Base-by-base conservation (phyloP, 352 stramenopile species). In the Phytophthora pseudosyringae region DNA sequence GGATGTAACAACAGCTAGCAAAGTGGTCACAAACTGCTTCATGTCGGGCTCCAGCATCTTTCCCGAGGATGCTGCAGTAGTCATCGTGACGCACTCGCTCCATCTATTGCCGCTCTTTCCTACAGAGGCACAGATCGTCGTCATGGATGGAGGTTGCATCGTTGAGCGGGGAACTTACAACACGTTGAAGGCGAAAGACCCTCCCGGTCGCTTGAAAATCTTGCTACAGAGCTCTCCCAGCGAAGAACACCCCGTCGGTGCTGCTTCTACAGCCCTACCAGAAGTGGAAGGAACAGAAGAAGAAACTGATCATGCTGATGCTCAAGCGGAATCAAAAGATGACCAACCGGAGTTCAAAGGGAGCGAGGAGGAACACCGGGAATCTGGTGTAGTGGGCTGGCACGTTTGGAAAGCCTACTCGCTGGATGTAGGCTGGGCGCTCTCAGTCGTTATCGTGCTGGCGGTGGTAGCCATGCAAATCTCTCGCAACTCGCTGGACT, bases 21-120 rank as follows among this genome's bases (percentile, higher is more conserved):
- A 74, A 39, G 72, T 94, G 7, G 45, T 95, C 2, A 58, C 32
- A 5, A 79, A 78, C 25, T 87, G 76, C 39, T 88, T 88, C 40
- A 48, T 54, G 16, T 66, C 58, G 4, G 60, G 69, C 40, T 80
- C 54, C 43, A 73, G 60, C 10, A 53, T 97, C 3, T 81, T 94
- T 28, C 67, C 80, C 3, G 43, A 71, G 6, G 70, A 67, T 11
- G 65, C 84, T 16, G 75, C 77, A 7, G 83, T 95, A 0, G 80
- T 97, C 28, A 59, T 97, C 4, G 80, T 91, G 25, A 97, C 88
- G 2, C 86, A 96, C 43, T 80, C 81, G 13, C 64, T 96, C 26
- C 72, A 94, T 38, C 50, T 95, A 1, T 46, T 96, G 5, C 69
- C 83, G 2, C 57, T 80, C 6, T 83, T 94, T 49, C 73, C 77